phyloP scores from a whole-genome alignment of 2,329 filamentous ascomycete genomes.

The Penicillium vulpinum region DNA sequence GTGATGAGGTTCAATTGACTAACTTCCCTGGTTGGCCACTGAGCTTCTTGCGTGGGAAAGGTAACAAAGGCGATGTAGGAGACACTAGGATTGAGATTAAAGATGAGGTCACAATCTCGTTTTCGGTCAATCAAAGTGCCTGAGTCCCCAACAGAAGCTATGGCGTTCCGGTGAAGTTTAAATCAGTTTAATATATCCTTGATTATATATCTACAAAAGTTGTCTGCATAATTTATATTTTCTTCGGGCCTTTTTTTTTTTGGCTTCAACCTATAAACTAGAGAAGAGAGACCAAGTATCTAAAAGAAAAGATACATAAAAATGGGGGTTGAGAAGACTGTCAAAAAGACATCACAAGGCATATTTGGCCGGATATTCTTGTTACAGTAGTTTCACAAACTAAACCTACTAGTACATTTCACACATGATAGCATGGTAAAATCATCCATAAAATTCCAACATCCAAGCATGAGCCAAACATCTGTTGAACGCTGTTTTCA shows the following conservation, averaged over 20 bases:
- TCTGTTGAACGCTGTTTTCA: no score
- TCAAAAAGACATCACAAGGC: no score
- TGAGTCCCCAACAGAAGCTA: not conserved
- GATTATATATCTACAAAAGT: not conserved
- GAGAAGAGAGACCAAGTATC: no score
- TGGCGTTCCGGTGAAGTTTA: no score
- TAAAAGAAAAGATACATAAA: no score
- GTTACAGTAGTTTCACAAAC: not conserved
- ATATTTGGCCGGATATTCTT: no score
- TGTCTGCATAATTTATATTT: no score
- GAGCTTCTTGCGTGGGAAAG: not conserved
- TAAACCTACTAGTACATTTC: not conserved
- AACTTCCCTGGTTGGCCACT: conserved; percentile 9
- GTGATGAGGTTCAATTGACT: conserved; percentile 5
- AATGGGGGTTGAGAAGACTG: no score
- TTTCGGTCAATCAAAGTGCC: not conserved
- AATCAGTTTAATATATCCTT: no score
- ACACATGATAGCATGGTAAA: not conserved
- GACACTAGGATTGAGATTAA: not conserved
- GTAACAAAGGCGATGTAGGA: not conserved
- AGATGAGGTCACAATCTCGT: conserved; percentile 1
- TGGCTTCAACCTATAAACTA: no score
- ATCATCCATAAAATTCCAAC: not conserved
- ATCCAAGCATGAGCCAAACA: no score
- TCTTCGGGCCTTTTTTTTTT: no score